Evolutionary conservation across 306 rosid species (phyloP).

Genomic region (Cucumis cinereus): DNA sequence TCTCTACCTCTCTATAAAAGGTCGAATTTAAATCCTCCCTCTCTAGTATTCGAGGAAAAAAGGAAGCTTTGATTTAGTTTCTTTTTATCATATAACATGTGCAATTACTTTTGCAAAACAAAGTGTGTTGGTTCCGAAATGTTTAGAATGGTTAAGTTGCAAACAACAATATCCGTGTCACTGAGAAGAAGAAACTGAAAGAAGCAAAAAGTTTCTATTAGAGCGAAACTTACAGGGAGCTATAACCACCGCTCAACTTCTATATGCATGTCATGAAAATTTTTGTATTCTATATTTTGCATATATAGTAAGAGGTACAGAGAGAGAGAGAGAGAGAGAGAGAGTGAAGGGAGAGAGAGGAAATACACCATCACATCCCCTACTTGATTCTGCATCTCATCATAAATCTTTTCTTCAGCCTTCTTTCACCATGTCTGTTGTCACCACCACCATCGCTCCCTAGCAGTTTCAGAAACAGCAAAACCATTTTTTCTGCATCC

Average conservation of each 20-base stretch:
- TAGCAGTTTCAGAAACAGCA: constrained; percentile 22
- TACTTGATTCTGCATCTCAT: neutral
- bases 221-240: constrained; percentile 2
- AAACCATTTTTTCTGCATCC: constrained; percentile 24
- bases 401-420: neutral
- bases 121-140: neutral
- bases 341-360: neutral
- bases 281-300: neutral
- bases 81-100: neutral
- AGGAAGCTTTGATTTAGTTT: neutral
- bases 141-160: neutral
- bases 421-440: neutral
- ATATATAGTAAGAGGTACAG: neutral
- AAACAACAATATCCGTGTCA: neutral
- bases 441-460: neutral
- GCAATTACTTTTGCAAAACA: neutral
- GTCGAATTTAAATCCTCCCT: neutral
- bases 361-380: neutral
- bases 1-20: neutral
- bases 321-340: neutral
- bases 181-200: neutral
- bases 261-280: constrained; percentile 1
- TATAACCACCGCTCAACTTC: neutral
- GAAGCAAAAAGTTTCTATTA: constrained; percentile 6
- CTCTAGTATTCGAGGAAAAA: neutral